Conservation (phyloP, 2,329 filamentous ascomycete genomes). For the Diaporthe ilicicola region DNA sequence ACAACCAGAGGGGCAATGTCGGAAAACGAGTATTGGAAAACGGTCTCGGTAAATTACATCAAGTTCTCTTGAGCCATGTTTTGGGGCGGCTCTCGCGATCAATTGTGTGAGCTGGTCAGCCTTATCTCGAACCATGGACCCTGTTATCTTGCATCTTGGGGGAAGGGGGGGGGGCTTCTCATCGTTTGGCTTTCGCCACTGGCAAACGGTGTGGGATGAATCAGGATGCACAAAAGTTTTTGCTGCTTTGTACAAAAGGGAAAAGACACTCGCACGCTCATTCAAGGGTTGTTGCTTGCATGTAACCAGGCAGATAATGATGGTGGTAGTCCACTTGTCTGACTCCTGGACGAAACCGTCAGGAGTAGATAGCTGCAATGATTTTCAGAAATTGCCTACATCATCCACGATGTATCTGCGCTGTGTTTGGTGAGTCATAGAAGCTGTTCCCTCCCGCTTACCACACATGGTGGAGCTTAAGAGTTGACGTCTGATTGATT, state of each 20-base stretch:
- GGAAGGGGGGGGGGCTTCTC: not conserved
- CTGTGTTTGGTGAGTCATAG: not conserved
- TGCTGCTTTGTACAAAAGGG: not conserved
- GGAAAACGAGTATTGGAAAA: not conserved
- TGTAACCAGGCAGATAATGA: not conserved
- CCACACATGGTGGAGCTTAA: not conserved
- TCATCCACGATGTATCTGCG: not conserved
- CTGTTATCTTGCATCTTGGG: not conserved
- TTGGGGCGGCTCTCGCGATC: not conserved
- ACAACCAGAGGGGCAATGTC: not conserved
- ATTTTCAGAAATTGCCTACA: not conserved
- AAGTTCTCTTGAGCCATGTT: not conserved
- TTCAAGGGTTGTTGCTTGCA: not conserved
- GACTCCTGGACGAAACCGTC: not conserved
- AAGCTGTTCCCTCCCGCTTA: too few species aligned
- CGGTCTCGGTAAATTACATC: not conserved
- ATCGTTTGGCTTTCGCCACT: not conserved
- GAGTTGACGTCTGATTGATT: not conserved
- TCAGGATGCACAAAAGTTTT: slow-evolving; percentile 1
- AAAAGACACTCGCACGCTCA: not conserved
- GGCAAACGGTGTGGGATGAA: not conserved
- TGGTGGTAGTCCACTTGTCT: not conserved
- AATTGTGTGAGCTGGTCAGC: not conserved
- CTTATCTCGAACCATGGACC: not conserved
- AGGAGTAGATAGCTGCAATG: not conserved